Base-by-base conservation (phyloP, 2,329 filamentous ascomycete species). In the Salinomyces thailandicus region DNA sequence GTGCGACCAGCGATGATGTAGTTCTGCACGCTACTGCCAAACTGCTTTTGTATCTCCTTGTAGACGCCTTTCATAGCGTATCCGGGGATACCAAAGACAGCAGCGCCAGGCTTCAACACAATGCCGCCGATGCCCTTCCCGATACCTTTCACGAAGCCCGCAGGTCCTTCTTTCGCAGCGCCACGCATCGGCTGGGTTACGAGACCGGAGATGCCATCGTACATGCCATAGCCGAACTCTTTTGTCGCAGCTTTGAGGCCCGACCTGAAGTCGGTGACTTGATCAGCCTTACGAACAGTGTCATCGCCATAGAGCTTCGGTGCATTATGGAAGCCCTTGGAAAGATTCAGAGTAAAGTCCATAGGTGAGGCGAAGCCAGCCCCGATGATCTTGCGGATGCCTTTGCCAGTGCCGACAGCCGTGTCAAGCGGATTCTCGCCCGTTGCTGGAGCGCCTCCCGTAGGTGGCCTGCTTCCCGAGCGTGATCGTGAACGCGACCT, bases 291-390 rank as follows among this genome's bases (percentile, higher is more conserved):
- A 6, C 84, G 72, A 1, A 94, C 77, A 1, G 79, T 87, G 1
- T 84, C 77, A 50, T 93, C 86, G 28, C 86, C 82, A 54, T 94
- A 94, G 1, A 94, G 65, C 47, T 75, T 79, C 0, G 87, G 86
- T 5, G 83, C 80, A 50, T 94, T 94, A 54, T 89, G 81, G 55
- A 94, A 93, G 0, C 87, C 87, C 56, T 81, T 82, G 1, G 86
- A 80, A 18, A 94, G 61, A 1, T 81, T 81, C 34, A 94, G 64
- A 15, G 83, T 85, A 48, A 94, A 83, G 57, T 93, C 85, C 71
- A 93, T 80, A 0, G 87, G 87, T 0, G 79, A 79, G 52, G 82
- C 83, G 43, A 89, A 50, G 11, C 55, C 55, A 14, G 59, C 57
- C 9, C 53, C 53, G 4, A 60, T 44, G 19, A 62, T 60, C 16